Evolutionary conservation across 805 yeast genomes (phyloP).

Genomic region (Teunomyces tritomae): DNA sequence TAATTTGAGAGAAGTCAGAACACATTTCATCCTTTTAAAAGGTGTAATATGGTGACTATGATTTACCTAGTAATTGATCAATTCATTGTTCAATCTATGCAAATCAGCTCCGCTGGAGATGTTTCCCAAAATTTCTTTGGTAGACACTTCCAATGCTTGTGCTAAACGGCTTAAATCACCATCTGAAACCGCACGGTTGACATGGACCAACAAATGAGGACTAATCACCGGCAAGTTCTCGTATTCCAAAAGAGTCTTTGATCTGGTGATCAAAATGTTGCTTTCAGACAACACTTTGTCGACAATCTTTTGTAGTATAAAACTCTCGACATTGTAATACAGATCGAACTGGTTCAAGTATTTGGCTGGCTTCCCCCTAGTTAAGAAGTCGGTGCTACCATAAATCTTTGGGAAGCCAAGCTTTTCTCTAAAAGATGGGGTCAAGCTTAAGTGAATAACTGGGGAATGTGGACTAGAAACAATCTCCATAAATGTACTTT

Average conservation of each 20-base stretch:
- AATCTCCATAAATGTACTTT: slow-evolving; percentile 44
- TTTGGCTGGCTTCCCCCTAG: slow-evolving; percentile 45
- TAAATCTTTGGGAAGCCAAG: slow-evolving; percentile 49
- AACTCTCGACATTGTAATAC: slow-evolving; percentile 51
- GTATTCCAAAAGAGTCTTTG: slow-evolving; percentile 62
- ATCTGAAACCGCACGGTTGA: slow-evolving; percentile 26
- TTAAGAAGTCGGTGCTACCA: slow-evolving; percentile 45
- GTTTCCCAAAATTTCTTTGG: slow-evolving; percentile 11
- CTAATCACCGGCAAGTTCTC: slow-evolving; percentile 60
- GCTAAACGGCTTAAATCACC: slow-evolving; percentile 26
- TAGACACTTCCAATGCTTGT: slow-evolving; percentile 20
- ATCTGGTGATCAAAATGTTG: slow-evolving; percentile 60
- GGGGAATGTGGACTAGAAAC: slow-evolving; percentile 64
- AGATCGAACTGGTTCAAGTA: slow-evolving; percentile 41
- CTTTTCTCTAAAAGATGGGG: slow-evolving; percentile 41
- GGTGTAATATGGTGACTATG: neutral
- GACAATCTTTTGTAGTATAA: slow-evolving; percentile 63
- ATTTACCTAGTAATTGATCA: slow-evolving; percentile 1
- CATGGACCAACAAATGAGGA: slow-evolving; percentile 36
- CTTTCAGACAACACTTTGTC: slow-evolving; percentile 51
- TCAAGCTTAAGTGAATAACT: slow-evolving; percentile 62
- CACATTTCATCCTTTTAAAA: neutral
- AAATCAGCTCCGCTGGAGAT: slow-evolving; percentile 24
- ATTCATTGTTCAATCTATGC: slow-evolving; percentile 18
- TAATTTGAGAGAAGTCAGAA: neutral